phyloP scores from a whole-genome alignment of 257 asterid genomes.

The Henckelia pumila region DNA sequence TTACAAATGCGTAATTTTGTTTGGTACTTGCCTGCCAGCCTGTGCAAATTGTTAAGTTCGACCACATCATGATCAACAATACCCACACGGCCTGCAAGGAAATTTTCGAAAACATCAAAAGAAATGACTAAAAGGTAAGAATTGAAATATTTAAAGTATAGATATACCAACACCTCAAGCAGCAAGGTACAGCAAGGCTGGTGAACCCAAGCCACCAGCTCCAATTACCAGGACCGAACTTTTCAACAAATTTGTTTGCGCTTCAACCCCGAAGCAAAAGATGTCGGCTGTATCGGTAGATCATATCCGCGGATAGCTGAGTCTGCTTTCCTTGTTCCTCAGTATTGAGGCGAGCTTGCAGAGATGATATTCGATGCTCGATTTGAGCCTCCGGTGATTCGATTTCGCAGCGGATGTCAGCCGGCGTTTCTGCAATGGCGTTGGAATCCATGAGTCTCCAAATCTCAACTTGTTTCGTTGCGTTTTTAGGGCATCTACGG shows the following conservation, averaged over 20 bases:
- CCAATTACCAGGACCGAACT: conserved; percentile 87
- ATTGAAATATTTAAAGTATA: background rate
- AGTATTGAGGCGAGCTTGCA: conserved; percentile 54
- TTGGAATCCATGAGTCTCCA: conserved; percentile 43
- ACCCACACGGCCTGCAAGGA: conserved; percentile 74
- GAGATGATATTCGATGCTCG: conserved; percentile 58
- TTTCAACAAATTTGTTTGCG: conserved; percentile 73
- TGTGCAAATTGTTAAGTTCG: conserved; percentile 92
- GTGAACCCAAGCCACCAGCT: conserved; percentile 98
- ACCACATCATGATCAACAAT: conserved; percentile 97
- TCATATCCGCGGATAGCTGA: too few species aligned
- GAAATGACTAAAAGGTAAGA: background rate
- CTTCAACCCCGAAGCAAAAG: conserved; percentile 84
- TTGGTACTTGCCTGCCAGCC: conserved; percentile 71
- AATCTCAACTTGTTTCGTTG: too few species aligned
- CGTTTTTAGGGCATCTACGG: too few species aligned
- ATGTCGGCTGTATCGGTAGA: too few species aligned
- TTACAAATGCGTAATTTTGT: background rate
- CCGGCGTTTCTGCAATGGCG: conserved; percentile 28
- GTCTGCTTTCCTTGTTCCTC: conserved; percentile 25
- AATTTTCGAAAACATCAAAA: background rate
- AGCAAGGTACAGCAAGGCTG: conserved; percentile 86
- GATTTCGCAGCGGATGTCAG: conserved; percentile 61
- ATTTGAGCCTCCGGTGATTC: conserved; percentile 41
- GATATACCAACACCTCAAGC: conserved; percentile 70